Conservation (phyloP, 352 stramenopile genomes). For the Pythium myriotylum region DNA sequence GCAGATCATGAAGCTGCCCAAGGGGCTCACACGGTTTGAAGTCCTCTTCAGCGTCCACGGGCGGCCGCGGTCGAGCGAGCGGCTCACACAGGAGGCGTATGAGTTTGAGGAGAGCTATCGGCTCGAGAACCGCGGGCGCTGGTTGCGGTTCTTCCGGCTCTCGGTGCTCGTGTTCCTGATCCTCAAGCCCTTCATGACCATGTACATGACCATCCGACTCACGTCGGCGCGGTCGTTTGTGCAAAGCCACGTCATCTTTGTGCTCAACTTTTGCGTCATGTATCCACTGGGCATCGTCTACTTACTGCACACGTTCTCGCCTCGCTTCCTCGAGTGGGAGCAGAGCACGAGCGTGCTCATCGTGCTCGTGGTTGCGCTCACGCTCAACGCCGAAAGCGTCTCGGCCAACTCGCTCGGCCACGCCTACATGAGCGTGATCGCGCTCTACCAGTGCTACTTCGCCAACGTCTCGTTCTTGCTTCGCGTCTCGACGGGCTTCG, state of each 20-base stretch:
- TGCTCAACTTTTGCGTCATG: conserved; percentile 81
- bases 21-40: conserved; percentile 67
- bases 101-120: conserved; percentile 80
- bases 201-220: conserved; percentile 67
- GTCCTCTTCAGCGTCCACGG: conserved; percentile 64
- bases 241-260: conserved; percentile 68
- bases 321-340: conserved; percentile 59
- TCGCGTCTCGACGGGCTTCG: conserved; percentile 53
- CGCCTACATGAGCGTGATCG: conserved; percentile 78
- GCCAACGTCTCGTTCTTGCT: conserved; percentile 79
- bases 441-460: conserved; percentile 85
- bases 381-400: conserved; percentile 68
- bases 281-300: conserved; percentile 64
- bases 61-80: conserved; percentile 20
- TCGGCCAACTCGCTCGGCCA: conserved; percentile 70
- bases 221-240: conserved; percentile 47
- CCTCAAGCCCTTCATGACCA: conserved; percentile 75
- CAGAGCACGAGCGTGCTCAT: conserved; percentile 54
- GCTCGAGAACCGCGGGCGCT: conserved; percentile 63
- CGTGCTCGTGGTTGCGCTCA: conserved; percentile 57
- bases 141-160: conserved; percentile 68
- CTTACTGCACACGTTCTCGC: conserved; percentile 73
- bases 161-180: conserved; percentile 69
- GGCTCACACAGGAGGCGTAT: conserved; percentile 51
- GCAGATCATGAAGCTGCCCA: conserved; percentile 78